Base-by-base conservation (phyloP, 139 green algal species). In the Coelastrella sp. region DNA sequence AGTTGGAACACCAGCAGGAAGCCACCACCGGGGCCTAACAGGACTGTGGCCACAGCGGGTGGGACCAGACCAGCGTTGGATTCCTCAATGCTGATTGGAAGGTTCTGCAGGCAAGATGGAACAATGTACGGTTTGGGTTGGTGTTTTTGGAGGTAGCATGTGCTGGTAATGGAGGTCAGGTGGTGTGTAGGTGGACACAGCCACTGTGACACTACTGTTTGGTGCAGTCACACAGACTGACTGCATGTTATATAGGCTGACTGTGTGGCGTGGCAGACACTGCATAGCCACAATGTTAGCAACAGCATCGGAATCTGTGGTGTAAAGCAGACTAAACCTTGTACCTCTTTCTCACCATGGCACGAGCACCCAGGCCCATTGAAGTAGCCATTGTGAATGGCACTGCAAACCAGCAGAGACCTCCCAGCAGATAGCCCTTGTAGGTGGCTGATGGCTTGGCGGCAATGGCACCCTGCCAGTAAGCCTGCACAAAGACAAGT, bases 301-400 rank as follows among this genome's bases (percentile, higher is more conserved):
- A 47, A 47, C 32, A 47, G 32, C 32, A 47, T 47, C 32, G 0
- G 32, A 1, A 47, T 47, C 0, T 47, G 32, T 47, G 32, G 0
- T 47, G 32, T 47, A 47, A 47, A 47, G 32, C 32, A 47, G 32
- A 47, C 32, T 47, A n/a, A n/a, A n/a, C n/a, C n/a, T n/a, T 10
- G 61, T 71, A 19, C 1, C 61, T 71, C 11, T 71, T 13, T 8
- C 22, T 59, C 74, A 80, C 23, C 71, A 99, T 94, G 16, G 97
- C 97, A 20, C 96, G 89, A 7, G 96, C 95, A 61, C 93, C 97
- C 11, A 99, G 94, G 58, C 97, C 97, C 81, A 99, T 93, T 88
- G 96, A 95, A 71, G 97, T 99, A 60, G 97, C 97, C 86, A 99
- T 94, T 8, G 97, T 97, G 95, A 99, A 99, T 74, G 97, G 97